Evolutionary conservation across 2,329 filamentous ascomycete species (phyloP).

Genomic region (Nemania serpens): DNA sequence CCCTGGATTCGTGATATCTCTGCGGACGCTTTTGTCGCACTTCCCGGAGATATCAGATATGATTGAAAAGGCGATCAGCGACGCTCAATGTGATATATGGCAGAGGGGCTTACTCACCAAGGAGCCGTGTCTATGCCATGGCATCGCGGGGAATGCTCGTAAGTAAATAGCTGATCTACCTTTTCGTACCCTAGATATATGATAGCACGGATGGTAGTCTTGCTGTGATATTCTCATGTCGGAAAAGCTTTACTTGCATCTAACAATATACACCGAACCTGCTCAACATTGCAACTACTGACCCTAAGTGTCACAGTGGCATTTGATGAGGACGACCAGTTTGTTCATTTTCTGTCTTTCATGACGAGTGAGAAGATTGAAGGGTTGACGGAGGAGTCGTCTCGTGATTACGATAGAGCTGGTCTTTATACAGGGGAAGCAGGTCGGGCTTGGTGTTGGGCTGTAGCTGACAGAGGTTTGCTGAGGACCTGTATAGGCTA

Average conservation of each 20-base stretch:
- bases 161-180: not conserved
- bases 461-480: slow-evolving; percentile 28
- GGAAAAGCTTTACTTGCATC: not conserved
- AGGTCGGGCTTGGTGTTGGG: slow-evolving; percentile 39
- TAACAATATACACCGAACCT: not conserved
- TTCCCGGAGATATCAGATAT: slow-evolving; percentile 59
- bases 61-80: slow-evolving; percentile 58
- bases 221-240: not conserved
- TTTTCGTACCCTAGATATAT: not conserved
- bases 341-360: slow-evolving; percentile 35
- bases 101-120: slow-evolving; percentile 64
- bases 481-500: slow-evolving; percentile 34
- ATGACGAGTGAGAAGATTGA: slow-evolving; percentile 31
- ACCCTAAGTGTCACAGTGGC: slow-evolving; percentile 39
- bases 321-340: slow-evolving; percentile 26
- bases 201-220: not conserved
- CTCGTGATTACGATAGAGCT: slow-evolving; percentile 17
- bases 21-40: slow-evolving; percentile 58
- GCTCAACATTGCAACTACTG: not conserved
- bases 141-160: slow-evolving; percentile 65
- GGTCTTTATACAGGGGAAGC: slow-evolving; percentile 39
- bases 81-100: slow-evolving; percentile 58
- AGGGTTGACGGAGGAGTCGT: slow-evolving; percentile 4
- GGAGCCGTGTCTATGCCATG: slow-evolving; percentile 68
- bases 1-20: slow-evolving; percentile 64